phyloP scores from a whole-genome alignment of 306 rosid species.

The Quercus agrifolia region DNA sequence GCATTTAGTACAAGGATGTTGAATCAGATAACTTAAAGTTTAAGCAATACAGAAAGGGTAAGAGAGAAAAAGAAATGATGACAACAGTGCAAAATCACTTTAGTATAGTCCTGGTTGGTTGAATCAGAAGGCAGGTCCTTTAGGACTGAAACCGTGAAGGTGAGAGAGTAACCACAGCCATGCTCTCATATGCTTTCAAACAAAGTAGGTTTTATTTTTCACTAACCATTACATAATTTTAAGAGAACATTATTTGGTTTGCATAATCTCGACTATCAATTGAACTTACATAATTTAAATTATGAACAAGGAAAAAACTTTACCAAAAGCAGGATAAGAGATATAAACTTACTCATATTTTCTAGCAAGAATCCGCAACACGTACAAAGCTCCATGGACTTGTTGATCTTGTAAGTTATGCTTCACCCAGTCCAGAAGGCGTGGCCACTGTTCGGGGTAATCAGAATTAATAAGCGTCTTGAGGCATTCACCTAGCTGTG shows the following conservation, averaged over 20 bases:
- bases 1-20: not conserved
- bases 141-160: not conserved
- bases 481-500: constrained; percentile 92
- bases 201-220: not conserved
- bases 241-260: not conserved
- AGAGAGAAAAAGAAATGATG: not conserved
- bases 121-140: not conserved
- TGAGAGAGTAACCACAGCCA: not conserved
- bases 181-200: not conserved
- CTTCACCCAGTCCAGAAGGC: constrained; percentile 94
- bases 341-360: constrained; percentile 82
- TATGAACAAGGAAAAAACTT: not conserved
- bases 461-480: constrained; percentile 87
- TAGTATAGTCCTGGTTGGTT: not conserved
- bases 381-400: constrained; percentile 87
- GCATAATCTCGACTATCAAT: not conserved
- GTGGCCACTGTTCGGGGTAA: constrained; percentile 98
- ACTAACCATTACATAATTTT: not conserved
- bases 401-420: constrained; percentile 84
- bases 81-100: not conserved
- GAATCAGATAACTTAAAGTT: not conserved
- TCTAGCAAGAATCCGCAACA: constrained; percentile 89
- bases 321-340: not conserved
- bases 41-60: not conserved
- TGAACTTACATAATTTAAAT: not conserved